Evolutionary conservation across 2,329 filamentous ascomycete genomes (phyloP).

Genomic region (Pezicula radicicola): DNA sequence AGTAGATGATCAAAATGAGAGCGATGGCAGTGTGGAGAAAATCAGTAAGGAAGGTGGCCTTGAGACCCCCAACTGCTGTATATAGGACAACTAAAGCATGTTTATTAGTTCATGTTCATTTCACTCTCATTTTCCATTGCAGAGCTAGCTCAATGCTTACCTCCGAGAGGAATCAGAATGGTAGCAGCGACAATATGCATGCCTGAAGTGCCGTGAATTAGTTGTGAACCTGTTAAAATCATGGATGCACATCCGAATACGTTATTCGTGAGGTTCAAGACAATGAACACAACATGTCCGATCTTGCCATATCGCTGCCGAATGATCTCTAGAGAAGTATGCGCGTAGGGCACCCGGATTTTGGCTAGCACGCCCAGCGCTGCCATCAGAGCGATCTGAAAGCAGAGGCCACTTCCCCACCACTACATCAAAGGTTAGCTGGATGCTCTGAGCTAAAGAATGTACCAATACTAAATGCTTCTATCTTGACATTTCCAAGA

Average conservation of each 20-base stretch:
- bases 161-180: constrained; percentile 14
- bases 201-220: constrained; percentile 19
- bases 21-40: constrained; percentile 41
- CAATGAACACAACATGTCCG: constrained; percentile 37
- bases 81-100: constrained; percentile 21
- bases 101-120: neutral
- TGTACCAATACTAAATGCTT: too few relatives aligned
- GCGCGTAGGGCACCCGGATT: constrained; percentile 45
- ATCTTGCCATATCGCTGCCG: constrained; percentile 42
- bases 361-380: constrained; percentile 45
- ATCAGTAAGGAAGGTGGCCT: constrained; percentile 17
- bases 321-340: constrained; percentile 48
- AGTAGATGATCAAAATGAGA: constrained; percentile 45
- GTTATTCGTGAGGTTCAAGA: constrained; percentile 39
- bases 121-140: neutral
- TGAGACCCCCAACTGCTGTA: constrained; percentile 15
- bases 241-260: constrained; percentile 42
- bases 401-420: constrained; percentile 31
- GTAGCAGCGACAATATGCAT: constrained; percentile 19
- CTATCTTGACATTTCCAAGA: too few relatives aligned
- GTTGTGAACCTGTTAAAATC: constrained; percentile 41
- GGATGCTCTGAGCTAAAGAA: too few relatives aligned
- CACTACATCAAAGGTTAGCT: constrained; percentile 10
- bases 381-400: constrained; percentile 48
- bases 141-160: constrained; percentile 13